Evolutionary conservation across 1,284 basidiomycete genomes (phyloP), one percentile per base, ranked within the genome.

Genomic region (Malassezia equina): DNA sequence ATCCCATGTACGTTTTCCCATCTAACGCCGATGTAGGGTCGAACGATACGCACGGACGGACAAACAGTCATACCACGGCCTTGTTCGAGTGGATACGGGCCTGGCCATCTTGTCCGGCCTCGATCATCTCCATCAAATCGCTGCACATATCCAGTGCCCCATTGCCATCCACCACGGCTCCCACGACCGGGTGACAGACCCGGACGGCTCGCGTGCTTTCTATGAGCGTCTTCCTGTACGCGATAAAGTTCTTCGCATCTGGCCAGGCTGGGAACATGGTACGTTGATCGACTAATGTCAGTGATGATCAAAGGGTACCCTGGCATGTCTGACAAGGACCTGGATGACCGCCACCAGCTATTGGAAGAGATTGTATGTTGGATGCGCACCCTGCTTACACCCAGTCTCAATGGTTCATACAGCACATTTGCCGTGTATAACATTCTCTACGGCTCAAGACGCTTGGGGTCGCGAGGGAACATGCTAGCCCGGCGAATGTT

Each of bases 401-500:
- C 36, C 41, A 47, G 44, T 29, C 34, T 17, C 34, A 41, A 48
- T 54, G 50, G 44, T 41, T 42, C 36, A 31, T 41, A 29, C 24
- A 51, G 13, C 45, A 23, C 7, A 17, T 33, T 4, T 25, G 53
- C 33, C n/a, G 11, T 39, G 29, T 15, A 32, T 39, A 42, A 19
- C 8, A 43, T 15, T 11, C n/a, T 21, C 25, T 57, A 73, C 31
- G 71, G 71, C 58, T 69, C 66, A 45, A 76, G 62, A 36, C 74
- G 65, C 64, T 74, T 75, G 34, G 75, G 75, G 60, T 76, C 75
- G 47, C 75, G 83, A 24, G 94, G 94, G 84, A 98, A 98, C 74
- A 96, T 77, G 46, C 86, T 88, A 21, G 90, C 90, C 49, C 90
- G 81, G 55, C 93, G 82, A 71, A 98, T 94, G 80, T 98, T 96